Evolutionary conservation across 306 rosid genomes (phyloP).

Genomic region (Geum urbanum): DNA sequence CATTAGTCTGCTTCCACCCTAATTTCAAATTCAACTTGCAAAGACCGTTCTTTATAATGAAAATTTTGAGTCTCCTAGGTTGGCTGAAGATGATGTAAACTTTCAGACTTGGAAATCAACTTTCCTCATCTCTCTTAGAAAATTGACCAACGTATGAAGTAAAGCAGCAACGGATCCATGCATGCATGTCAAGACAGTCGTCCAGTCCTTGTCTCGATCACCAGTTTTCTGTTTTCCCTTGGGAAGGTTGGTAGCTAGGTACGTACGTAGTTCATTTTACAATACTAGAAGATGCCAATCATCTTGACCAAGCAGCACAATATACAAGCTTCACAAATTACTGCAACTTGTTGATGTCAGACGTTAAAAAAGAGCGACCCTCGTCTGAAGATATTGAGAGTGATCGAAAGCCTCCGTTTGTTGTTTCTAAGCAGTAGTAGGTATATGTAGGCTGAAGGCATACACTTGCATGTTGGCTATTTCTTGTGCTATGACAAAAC

Average conservation of each 20-base stretch:
- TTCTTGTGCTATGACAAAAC: too few relatives aligned
- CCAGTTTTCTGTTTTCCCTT: slow-evolving; percentile 13
- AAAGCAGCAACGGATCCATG: too few relatives aligned
- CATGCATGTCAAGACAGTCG: neutral
- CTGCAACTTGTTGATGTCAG: neutral
- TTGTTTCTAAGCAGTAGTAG: slow-evolving; percentile 1
- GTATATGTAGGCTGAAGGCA: neutral
- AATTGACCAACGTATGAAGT: neutral
- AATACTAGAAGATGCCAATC: neutral
- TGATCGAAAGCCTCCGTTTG: slow-evolving; percentile 1
- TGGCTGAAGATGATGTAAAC: neutral
- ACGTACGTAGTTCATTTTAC: neutral
- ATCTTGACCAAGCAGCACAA: neutral
- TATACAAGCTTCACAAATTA: neutral
- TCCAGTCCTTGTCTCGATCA: slow-evolving; percentile 27
- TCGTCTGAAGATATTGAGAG: neutral
- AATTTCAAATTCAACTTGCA: neutral
- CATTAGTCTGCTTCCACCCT: neutral
- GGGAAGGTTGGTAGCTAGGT: slow-evolving; percentile 20
- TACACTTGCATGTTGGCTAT: too few relatives aligned
- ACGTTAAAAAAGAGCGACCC: neutral
- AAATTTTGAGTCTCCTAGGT: neutral
- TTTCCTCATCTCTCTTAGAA: neutral
- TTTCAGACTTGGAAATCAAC: neutral
- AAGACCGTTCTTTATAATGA: neutral